A percentile compares a stretch with the other conserved stretches of the same genome.
Conservation (phyloP, 2,329 filamentous ascomycete species). For the Mollisia scopiformis region DNA sequence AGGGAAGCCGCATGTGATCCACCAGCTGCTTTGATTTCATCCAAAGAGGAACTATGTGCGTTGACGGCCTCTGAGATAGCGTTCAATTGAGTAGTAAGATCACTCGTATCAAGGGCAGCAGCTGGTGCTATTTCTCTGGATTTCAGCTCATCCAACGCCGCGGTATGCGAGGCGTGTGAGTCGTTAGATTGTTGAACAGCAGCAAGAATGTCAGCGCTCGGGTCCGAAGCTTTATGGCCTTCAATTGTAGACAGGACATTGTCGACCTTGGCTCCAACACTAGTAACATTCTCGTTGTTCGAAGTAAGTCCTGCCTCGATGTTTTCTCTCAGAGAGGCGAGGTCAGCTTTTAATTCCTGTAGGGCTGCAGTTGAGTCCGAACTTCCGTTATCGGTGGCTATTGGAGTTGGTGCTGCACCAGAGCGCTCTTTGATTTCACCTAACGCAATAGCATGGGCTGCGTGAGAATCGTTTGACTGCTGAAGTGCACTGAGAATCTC, state of each 20-base stretch:
- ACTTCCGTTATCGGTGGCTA: not conserved
- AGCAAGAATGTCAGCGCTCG: constrained; percentile 29
- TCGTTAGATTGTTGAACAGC: constrained; percentile 33
- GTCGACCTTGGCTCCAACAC: constrained; percentile 29
- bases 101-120: not conserved
- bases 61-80: constrained; percentile 8
- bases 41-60: constrained; percentile 14
- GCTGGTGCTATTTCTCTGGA: not conserved
- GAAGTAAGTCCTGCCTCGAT: constrained; percentile 26
- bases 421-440: constrained; percentile 28
- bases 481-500: constrained; percentile 28
- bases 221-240: constrained; percentile 20
- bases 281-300: constrained; percentile 23
- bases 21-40: constrained; percentile 16
- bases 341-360: constrained; percentile 18
- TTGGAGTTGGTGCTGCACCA: constrained; percentile 6
- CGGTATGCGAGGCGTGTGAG: constrained; percentile 28
- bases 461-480: constrained; percentile 30
- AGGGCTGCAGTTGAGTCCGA: constrained; percentile 17
- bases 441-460: constrained; percentile 20
- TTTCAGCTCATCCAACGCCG: constrained; percentile 19
- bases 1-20: constrained; percentile 14
- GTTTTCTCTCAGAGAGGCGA: constrained; percentile 28
- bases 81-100: constrained; percentile 12
- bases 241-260: constrained; percentile 27